Evolutionary conservation across 192 early-diverging fungal species (phyloP).

Genomic region (Dispira parvispora): DNA sequence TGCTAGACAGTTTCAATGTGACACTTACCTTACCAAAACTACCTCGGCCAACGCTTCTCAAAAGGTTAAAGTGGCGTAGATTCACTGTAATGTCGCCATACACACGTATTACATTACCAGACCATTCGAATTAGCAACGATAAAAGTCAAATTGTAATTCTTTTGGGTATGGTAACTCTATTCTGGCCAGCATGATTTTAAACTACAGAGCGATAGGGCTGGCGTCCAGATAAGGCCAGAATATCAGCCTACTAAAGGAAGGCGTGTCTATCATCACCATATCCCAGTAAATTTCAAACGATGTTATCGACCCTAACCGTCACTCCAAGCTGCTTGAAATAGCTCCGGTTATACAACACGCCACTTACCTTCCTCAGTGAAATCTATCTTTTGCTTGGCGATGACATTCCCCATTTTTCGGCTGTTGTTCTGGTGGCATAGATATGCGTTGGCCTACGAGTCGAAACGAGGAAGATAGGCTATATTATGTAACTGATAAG

Average conservation of each 20-base stretch:
- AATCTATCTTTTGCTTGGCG: conserved; percentile 42
- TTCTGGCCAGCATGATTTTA: neutral
- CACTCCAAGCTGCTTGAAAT: too few species aligned
- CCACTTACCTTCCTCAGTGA: conserved; percentile 46
- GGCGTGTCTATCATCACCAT: neutral
- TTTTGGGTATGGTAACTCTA: too few species aligned
- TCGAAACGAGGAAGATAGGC: too few species aligned
- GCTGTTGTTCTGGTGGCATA: too few species aligned
- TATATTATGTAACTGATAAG: too few species aligned
- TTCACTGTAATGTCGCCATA: conserved; percentile 15
- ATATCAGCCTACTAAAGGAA: neutral
- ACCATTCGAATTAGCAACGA: too few species aligned
- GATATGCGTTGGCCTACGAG: too few species aligned
- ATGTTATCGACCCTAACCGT: too few species aligned
- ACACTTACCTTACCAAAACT: conserved; percentile 79
- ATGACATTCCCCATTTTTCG: conserved; percentile 7
- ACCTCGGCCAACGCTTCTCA: conserved; percentile 83
- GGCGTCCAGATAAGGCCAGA: neutral
- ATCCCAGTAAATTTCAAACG: too few species aligned
- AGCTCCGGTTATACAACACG: neutral
- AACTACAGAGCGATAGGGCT: neutral
- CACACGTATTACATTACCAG: too few species aligned
- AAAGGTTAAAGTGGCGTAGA: conserved; percentile 74
- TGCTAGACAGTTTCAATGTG: neutral
- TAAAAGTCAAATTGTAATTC: too few species aligned